Conservation (phyloP, 306 rosid genomes). For the Acacia melanoxylon region DNA sequence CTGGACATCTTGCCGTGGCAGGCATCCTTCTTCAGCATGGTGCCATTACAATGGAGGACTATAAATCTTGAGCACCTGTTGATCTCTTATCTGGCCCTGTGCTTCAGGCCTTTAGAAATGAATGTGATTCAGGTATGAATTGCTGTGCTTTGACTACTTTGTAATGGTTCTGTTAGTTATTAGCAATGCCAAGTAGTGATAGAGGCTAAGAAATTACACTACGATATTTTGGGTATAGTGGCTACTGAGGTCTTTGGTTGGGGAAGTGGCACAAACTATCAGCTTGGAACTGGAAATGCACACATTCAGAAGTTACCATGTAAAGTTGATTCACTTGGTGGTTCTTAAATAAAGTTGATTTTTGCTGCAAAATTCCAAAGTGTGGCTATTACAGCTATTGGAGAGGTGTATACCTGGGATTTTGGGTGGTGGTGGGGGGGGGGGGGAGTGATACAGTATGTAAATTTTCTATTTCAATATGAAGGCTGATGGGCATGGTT, state of each 20-base stretch:
- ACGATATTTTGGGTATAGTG: conserved; percentile 42
- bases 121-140: conserved; percentile 58
- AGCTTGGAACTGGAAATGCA: conserved; percentile 98
- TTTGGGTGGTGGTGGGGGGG: too few relatives aligned
- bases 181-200: conserved; percentile 2
- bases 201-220: conserved; percentile 24
- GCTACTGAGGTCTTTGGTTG: conserved; percentile 87
- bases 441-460: too few relatives aligned
- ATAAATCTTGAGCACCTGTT: conserved; percentile 78
- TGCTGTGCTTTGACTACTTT: conserved; percentile 33
- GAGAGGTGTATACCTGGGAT: too few relatives aligned
- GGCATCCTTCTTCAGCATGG: too few relatives aligned
- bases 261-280: conserved; percentile 97
- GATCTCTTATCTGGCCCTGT: conserved; percentile 93
- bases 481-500: background rate
- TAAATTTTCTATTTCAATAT: conserved; percentile 27
- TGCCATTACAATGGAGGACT: conserved; percentile 83
- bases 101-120: conserved; percentile 57
- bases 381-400: conserved; percentile 71
- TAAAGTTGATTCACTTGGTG: conserved; percentile 84
- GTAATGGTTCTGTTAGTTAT: conserved; percentile 27
- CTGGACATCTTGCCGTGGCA: conserved; percentile 94
- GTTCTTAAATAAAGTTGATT: conserved; percentile 62
- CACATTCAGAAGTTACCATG: conserved; percentile 90
- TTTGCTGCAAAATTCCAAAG: conserved; percentile 95